A percentile compares a stretch with the other conserved stretches of the same genome.
These are phyloP conservation scores for Peronospora destructor DNA, from an alignment of 352 stramenopile genomes.

Conservation along the genomic window DNA sequence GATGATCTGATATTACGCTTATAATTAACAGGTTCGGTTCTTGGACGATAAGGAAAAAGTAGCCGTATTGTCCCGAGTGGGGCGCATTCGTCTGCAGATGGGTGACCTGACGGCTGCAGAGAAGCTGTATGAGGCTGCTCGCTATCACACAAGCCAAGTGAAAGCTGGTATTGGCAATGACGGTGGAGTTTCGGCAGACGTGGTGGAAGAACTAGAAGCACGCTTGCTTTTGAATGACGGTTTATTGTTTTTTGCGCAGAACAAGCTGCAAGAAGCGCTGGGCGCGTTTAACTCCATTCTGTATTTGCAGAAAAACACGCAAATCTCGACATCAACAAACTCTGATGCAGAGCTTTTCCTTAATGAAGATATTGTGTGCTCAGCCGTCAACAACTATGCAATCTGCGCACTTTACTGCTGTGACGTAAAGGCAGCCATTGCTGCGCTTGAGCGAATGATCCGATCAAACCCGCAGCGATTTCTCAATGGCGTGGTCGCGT, in stretches of 20 bases:
- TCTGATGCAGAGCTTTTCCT: constrained; percentile 42
- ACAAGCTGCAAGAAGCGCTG: constrained; percentile 74
- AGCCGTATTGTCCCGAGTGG: constrained; percentile 51
- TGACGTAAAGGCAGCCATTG: constrained; percentile 64
- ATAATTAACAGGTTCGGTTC: constrained; percentile 27
- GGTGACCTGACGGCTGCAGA: constrained; percentile 53
- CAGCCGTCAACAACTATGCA: constrained; percentile 75
- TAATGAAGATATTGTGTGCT: constrained; percentile 59
- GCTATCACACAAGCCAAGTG: constrained; percentile 22
- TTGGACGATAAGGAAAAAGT: constrained; percentile 39
- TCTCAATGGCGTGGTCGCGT: constrained; percentile 60
- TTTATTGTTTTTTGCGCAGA: constrained; percentile 64
- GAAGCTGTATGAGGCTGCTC: constrained; percentile 48
- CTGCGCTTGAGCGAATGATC: constrained; percentile 65
- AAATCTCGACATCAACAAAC: constrained; percentile 8
- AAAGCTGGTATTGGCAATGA: constrained; percentile 6
- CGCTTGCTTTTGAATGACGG: constrained; percentile 70
- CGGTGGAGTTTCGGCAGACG: constrained; percentile 3
- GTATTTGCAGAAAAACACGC: constrained; percentile 31
- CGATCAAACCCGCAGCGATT: constrained; percentile 61
- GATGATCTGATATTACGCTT: constrained; percentile 1
- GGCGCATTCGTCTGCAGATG: constrained; percentile 71
- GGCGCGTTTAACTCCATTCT: constrained; percentile 66
- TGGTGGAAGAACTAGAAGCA: constrained; percentile 34
- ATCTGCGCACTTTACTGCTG: constrained; percentile 81